These are phyloP conservation scores for Fraxinus americana DNA, from an alignment of 257 asterid species.

Conservation along the genomic window DNA sequence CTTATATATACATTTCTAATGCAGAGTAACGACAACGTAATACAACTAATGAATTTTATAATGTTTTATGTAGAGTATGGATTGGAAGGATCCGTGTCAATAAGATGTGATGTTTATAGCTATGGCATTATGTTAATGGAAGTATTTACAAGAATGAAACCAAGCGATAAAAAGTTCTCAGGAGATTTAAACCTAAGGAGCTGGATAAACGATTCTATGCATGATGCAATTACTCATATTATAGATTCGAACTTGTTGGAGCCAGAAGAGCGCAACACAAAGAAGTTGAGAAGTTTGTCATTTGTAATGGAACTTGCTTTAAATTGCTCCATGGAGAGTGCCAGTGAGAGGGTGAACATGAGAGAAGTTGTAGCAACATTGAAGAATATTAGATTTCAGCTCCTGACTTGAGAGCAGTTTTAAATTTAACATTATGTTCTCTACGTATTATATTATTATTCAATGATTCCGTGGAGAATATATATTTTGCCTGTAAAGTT, in stretches of 20 bases:
- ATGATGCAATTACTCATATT: conserved; percentile 13
- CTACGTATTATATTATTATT: too few species aligned
- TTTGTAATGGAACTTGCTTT: conserved; percentile 37
- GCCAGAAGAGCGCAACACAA: conserved; percentile 11
- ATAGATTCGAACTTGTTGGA: conserved; percentile 26
- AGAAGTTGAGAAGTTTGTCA: conserved; percentile 23
- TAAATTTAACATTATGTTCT: too few species aligned
- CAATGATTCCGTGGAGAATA: too few species aligned
- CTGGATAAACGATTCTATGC: conserved; percentile 17
- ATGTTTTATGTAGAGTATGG: conserved; percentile 26
- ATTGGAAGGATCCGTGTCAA: too few species aligned
- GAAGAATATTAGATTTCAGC: conserved; percentile 17
- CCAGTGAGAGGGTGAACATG: conserved; percentile 23
- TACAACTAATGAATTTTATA: not conserved
- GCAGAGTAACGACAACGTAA: too few species aligned
- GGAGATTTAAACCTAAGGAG: conserved; percentile 26
- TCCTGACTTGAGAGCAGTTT: not conserved
- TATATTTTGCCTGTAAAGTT: too few species aligned
- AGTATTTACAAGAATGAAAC: conserved; percentile 26
- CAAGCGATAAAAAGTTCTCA: conserved; percentile 9
- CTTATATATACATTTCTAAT: not conserved
- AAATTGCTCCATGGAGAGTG: conserved; percentile 20
- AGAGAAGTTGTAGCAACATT: conserved; percentile 17
- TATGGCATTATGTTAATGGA: conserved; percentile 32
- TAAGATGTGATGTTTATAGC: conserved; percentile 31